Evolutionary conservation across 2,329 filamentous ascomycete species (phyloP).

Genomic region (Orbilia blumenaviensis): DNA sequence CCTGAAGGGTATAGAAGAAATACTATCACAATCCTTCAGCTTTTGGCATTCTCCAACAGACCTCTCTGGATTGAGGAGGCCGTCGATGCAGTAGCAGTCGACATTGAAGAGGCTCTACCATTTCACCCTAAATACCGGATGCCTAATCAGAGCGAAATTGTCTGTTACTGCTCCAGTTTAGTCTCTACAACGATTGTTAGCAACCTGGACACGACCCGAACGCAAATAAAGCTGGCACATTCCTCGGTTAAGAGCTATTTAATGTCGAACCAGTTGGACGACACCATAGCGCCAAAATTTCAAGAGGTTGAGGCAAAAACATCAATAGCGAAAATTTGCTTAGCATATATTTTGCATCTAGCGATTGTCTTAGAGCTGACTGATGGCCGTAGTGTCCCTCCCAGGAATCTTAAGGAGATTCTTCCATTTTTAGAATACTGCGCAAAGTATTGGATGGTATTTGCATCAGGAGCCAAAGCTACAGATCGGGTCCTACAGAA

Average conservation of each 20-base stretch:
- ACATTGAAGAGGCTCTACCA: background rate
- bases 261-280: background rate
- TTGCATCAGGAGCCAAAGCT: too few species aligned
- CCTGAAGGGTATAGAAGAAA: background rate
- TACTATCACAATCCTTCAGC: conserved; percentile 3
- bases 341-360: background rate
- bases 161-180: conserved; percentile 11
- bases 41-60: conserved; percentile 2
- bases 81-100: background rate
- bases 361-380: too few species aligned
- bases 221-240: background rate
- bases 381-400: background rate
- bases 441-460: background rate
- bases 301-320: background rate
- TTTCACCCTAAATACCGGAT: conserved; percentile 19
- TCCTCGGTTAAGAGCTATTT: conserved; percentile 6
- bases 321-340: background rate
- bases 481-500: too few species aligned
- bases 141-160: background rate
- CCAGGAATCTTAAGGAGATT: too few species aligned
- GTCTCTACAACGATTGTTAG: background rate
- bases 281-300: background rate
- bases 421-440: background rate
- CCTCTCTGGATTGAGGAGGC: background rate
- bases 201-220: background rate